phyloP scores from a whole-genome alignment of 352 stramenopile genomes.

The Stephanocyclus meneghinianus region DNA sequence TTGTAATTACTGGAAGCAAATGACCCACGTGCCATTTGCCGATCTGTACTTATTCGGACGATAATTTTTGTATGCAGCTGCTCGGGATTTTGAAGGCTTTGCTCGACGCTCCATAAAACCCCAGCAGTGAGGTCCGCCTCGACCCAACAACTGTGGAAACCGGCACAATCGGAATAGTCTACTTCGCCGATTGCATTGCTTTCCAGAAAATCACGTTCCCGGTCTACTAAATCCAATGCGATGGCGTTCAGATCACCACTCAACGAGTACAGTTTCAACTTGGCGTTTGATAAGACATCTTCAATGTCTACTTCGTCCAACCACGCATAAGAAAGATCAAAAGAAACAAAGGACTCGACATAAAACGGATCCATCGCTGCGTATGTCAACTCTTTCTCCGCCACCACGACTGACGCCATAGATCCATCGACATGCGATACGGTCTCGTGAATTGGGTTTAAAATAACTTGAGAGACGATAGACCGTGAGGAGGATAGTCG shows the following conservation, averaged over 20 bases:
- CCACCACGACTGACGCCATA: not conserved
- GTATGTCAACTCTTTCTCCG: not conserved
- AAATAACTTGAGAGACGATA: not conserved
- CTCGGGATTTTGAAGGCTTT: not conserved
- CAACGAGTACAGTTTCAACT: slow-evolving; percentile 1
- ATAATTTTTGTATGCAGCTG: not conserved
- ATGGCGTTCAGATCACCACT: not conserved
- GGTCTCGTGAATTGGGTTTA: slow-evolving; percentile 1
- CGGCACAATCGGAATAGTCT: not conserved
- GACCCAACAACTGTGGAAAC: not conserved
- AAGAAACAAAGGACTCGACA: not conserved
- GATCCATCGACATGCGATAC: not conserved
- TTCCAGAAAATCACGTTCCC: not conserved
- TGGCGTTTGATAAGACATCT: not conserved
- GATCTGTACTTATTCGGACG: not conserved
- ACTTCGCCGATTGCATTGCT: not conserved
- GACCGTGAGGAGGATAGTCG: not conserved
- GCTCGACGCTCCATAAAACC: not conserved
- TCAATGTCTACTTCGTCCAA: not conserved
- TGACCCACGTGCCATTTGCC: not conserved
- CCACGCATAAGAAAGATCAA: not conserved
- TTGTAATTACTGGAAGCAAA: slow-evolving; percentile 2
- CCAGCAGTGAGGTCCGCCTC: not conserved
- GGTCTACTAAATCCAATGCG: not conserved
- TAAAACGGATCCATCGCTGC: slow-evolving; percentile 4